Percentiles rank a stretch among this genome's conserved stretches.
These are phyloP conservation scores for Triglochin maritima DNA, from an alignment of 106 monocot genomes.

Conservation along the genomic window DNA sequence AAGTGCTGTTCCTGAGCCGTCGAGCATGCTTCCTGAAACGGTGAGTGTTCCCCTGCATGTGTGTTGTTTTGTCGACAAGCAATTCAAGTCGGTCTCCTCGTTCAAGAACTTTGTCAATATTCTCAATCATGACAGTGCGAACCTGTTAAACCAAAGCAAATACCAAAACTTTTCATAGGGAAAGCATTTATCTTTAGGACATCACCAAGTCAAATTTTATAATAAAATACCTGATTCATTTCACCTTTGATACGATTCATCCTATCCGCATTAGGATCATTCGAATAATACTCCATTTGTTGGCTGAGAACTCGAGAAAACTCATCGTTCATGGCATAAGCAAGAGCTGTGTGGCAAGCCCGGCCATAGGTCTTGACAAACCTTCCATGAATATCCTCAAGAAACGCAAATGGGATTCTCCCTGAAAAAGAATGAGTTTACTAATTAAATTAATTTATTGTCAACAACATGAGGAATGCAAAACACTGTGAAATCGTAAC, in stretches of 20 bases:
- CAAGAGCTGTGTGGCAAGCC: conserved; percentile 85
- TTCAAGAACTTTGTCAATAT: conserved; percentile 96
- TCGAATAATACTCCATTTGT: conserved; percentile 93
- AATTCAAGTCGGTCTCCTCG: conserved; percentile 95
- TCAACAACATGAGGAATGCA: not conserved
- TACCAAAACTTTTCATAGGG: not conserved
- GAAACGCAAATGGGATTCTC: conserved; percentile 91
- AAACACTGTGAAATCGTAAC: too few species aligned
- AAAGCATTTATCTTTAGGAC: not conserved
- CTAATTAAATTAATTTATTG: not conserved
- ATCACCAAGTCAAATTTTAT: not conserved
- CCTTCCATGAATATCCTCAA: conserved; percentile 92
- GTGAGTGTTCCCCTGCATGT: conserved; percentile 84
- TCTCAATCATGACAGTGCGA: conserved; percentile 93
- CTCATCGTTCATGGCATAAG: conserved; percentile 98
- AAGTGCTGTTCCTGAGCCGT: conserved; percentile 61
- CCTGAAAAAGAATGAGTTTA: conserved; percentile 24
- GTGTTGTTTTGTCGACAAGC: conserved; percentile 84
- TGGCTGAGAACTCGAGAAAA: conserved; percentile 93
- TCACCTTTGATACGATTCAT: conserved; percentile 92
- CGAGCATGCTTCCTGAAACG: conserved; percentile 91
- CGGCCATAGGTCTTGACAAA: conserved; percentile 93
- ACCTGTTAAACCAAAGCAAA: conserved; percentile 38
- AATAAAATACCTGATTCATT: conserved; percentile 68
- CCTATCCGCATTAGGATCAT: conserved; percentile 97